These are phyloP conservation scores for Suillus cothurnatus DNA, from an alignment of 768 basidiomycete genomes.

Conservation along the genomic window DNA sequence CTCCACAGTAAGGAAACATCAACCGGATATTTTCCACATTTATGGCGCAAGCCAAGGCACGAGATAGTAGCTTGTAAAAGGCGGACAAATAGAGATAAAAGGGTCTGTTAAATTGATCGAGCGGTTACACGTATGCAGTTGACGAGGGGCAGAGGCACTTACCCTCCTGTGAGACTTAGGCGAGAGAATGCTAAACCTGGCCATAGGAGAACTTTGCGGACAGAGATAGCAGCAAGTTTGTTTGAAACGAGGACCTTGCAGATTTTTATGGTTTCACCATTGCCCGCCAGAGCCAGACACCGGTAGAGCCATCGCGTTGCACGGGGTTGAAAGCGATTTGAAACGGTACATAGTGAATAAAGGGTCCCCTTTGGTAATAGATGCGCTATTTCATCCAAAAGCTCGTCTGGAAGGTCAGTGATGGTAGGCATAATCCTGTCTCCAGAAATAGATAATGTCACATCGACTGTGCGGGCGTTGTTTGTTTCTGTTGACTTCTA, in stretches of 20 bases:
- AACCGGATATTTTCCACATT: conserved; percentile 3
- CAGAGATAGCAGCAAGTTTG: conserved; percentile 8
- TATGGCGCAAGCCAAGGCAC: background rate
- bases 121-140: background rate
- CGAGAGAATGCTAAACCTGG: conserved; percentile 4
- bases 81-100: conserved; percentile 10
- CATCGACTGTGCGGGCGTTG: too few relatives aligned
- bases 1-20: conserved; percentile 10
- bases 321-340: background rate
- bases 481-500: conserved; percentile 7
- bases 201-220: conserved; percentile 6
- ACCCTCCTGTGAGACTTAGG: conserved; percentile 1
- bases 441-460: too few relatives aligned
- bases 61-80: conserved; percentile 2
- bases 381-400: conserved; percentile 5
- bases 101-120: conserved; percentile 1
- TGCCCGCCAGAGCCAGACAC: background rate
- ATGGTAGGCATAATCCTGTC: background rate
- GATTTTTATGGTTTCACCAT: background rate
- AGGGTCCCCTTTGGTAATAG: background rate
- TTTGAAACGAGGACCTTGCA: conserved; percentile 12
- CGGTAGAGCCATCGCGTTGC: conserved; percentile 12
- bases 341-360: conserved; percentile 5
- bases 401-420: conserved; percentile 11
- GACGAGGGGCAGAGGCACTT: background rate